Base-by-base conservation (phyloP, 306 rosid genomes). In the Mimosa pudica region DNA sequence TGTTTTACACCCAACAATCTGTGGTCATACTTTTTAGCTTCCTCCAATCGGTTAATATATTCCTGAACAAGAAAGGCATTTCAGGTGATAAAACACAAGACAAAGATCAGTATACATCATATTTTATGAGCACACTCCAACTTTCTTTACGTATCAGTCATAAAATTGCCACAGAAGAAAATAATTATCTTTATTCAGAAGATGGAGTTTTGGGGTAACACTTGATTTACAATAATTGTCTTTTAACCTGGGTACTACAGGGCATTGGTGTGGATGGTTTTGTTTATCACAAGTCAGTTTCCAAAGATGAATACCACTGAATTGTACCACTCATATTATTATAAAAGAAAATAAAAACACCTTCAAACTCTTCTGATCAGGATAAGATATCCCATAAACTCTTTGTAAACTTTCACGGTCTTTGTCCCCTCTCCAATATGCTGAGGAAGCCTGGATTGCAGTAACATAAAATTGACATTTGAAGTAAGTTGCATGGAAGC, bases 321-420 rank as follows among this genome's bases (percentile, higher is more conserved):
- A 24, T n/a, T 18, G 55, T 44, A 70, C 57, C 41, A n/a, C 30
- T 70, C 41, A 20, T n/a, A 38, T 45, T 69, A n/a, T 42, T 42
- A 20, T 5, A 46, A 46, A 20, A 46, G 24, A 46, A 45, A 65
- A 48, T n/a, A 42, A 68, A 71, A 81, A 76, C 80, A 94, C 98
- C 98, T 92, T 88, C 85, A 94, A 82, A 68, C 95, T 84, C 86
- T 92, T 92, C 75, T 91, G 87, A 87, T 94, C 98, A 72, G 97
- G 98, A 89, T 86, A 94, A 74, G 98, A 94, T 79, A 94, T 94
- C 74, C 98, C 98, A 85, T 94, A 94, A 66, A 94, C 98, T 83
- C 98, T 89, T 74, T 94, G 98, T 82, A 94, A 87, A 75, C 97
- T 94, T 87, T 94, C 98, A 17, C 97, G 90, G 80, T 89, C 88